phyloP scores from a whole-genome alignment of 225 moss, liverwort and hornwort species.

The Marchantia paleacea region DNA sequence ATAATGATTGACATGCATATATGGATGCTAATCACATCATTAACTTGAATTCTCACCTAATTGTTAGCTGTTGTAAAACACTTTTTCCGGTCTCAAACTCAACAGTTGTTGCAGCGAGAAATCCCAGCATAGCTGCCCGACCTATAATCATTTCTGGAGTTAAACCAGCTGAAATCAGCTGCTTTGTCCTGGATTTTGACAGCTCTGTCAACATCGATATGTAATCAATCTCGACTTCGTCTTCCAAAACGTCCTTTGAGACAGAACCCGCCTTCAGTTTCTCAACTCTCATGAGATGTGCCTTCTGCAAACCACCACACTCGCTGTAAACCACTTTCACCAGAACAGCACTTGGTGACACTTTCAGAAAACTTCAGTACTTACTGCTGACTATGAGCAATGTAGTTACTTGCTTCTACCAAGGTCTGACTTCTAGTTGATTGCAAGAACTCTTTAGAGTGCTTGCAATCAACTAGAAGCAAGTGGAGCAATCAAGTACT shows the following conservation, averaged over 20 bases:
- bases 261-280: not conserved
- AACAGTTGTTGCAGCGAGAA: constrained; percentile 32
- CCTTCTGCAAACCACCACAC: constrained; percentile 10
- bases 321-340: not conserved
- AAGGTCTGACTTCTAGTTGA: not conserved
- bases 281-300: constrained; percentile 18
- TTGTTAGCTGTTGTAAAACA: constrained; percentile 32
- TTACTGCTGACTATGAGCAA: not conserved
- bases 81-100: constrained; percentile 38
- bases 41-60: constrained; percentile 22
- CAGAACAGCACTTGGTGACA: too few relatives aligned
- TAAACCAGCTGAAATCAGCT: constrained; percentile 17
- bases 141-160: constrained; percentile 39
- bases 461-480: not conserved
- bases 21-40: not conserved
- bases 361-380: not conserved
- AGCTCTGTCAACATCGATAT: constrained; percentile 1
- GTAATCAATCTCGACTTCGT: not conserved
- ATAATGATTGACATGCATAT: too few relatives aligned
- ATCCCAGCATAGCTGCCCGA: constrained; percentile 37
- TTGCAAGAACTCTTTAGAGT: too few relatives aligned
- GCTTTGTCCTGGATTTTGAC: not conserved
- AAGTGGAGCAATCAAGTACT: not conserved
- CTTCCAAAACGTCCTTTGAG: not conserved
- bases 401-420: not conserved